Percentiles rank a stretch among this genome's conserved stretches.
These are phyloP conservation scores for Fusarium foetens DNA, from an alignment of 2,329 filamentous ascomycete species.

Conservation along the genomic window DNA sequence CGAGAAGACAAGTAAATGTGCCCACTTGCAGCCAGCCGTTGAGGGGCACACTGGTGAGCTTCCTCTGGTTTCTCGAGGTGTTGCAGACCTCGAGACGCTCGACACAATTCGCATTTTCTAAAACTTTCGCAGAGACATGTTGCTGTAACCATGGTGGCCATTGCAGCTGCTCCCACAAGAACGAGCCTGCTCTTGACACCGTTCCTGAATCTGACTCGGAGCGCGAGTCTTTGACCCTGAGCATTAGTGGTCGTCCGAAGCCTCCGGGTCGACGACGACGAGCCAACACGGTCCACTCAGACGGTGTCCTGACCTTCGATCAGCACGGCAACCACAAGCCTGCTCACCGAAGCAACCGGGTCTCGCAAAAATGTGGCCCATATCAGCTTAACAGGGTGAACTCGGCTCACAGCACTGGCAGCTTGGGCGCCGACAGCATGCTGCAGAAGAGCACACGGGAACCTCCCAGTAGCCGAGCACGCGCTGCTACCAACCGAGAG, in stretches of 20 bases:
- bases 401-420: slow-evolving; percentile 64
- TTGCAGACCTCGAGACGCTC: slow-evolving; percentile 5
- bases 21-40: slow-evolving; percentile 66
- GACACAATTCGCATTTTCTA: slow-evolving; percentile 28
- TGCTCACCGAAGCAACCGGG: slow-evolving; percentile 68
- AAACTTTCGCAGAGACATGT: slow-evolving; percentile 65
- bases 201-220: slow-evolving; percentile 73
- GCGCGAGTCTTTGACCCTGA: slow-evolving; percentile 50
- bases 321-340: slow-evolving; percentile 73
- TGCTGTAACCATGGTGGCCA: slow-evolving; percentile 76
- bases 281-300: slow-evolving; percentile 71
- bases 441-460: slow-evolving; percentile 53
- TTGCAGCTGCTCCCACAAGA: slow-evolving; percentile 73
- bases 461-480: slow-evolving; percentile 50
- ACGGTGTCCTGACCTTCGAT: slow-evolving; percentile 68
- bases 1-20: slow-evolving; percentile 83
- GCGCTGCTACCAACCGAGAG: slow-evolving; percentile 54
- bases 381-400: slow-evolving; percentile 70
- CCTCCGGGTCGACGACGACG: slow-evolving; percentile 61
- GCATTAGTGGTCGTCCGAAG: slow-evolving; percentile 52
- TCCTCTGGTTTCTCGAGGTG: slow-evolving; percentile 19
- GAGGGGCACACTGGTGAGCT: slow-evolving; percentile 69
- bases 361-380: slow-evolving; percentile 69
- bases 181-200: slow-evolving; percentile 68
- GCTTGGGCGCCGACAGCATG: slow-evolving; percentile 56